Evolutionary conservation across 768 basidiomycete genomes (phyloP).

Genomic region (Melanogaster broomeanus): DNA sequence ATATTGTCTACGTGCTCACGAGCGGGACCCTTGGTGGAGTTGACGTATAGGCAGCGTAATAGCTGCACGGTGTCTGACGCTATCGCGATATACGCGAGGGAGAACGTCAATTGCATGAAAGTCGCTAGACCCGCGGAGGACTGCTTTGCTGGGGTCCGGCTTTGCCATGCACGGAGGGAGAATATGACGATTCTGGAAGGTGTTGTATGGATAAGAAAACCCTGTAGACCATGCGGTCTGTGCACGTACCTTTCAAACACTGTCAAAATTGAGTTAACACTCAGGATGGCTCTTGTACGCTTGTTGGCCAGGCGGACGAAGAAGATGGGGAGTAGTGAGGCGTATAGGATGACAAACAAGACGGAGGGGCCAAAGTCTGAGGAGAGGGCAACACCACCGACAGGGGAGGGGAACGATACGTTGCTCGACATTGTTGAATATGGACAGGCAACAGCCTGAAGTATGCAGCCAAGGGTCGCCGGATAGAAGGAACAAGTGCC

Average conservation of each 20-base stretch:
- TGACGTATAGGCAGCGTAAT: constrained; percentile 40
- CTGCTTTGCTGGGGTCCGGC: constrained; percentile 14
- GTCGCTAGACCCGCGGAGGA: constrained; percentile 9
- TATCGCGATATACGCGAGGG: constrained; percentile 33
- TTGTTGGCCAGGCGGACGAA: constrained; percentile 36
- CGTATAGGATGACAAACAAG: constrained; percentile 42
- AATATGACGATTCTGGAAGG: constrained; percentile 17
- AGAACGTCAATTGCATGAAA: constrained; percentile 20
- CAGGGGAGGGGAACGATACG: constrained; percentile 41
- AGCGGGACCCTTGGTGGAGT: constrained; percentile 36
- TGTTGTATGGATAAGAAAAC: neutral
- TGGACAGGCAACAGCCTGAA: too few relatives aligned
- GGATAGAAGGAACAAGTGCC: neutral
- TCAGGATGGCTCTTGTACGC: constrained; percentile 37
- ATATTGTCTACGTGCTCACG: constrained; percentile 22
- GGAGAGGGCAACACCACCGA: constrained; percentile 43
- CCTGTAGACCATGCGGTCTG: neutral
- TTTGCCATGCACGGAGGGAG: constrained; percentile 20
- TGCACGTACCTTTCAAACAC: constrained; percentile 39
- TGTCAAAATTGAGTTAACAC: constrained; percentile 36
- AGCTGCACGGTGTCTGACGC: constrained; percentile 37
- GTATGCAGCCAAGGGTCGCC: too few relatives aligned
- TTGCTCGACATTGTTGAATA: constrained; percentile 4
- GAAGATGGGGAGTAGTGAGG: constrained; percentile 36
- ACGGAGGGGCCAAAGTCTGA: constrained; percentile 46